Evolutionary conservation across 768 basidiomycete species (phyloP).

Genomic region (Cystofilobasidium macerans): DNA sequence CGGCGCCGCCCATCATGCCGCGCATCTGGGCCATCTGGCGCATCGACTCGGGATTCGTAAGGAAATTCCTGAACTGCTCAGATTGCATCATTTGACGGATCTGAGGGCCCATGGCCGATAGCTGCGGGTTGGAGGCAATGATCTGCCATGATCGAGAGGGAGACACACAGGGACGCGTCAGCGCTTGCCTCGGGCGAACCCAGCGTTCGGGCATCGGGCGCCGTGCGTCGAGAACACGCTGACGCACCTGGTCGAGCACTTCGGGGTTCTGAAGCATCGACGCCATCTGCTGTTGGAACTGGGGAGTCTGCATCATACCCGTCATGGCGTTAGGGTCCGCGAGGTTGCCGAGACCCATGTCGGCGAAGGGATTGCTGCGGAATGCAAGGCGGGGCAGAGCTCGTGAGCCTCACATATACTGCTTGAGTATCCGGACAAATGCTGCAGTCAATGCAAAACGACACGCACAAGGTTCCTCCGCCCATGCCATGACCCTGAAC

Average conservation of each 20-base stretch:
- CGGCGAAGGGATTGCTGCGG: constrained; percentile 72
- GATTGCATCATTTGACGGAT: constrained; percentile 24
- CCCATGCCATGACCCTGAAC: constrained; percentile 59
- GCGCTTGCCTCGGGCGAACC: too few relatives aligned
- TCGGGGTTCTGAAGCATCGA: constrained; percentile 22
- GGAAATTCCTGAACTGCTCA: constrained; percentile 18
- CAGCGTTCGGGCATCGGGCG: too few relatives aligned
- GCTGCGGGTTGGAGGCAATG: constrained; percentile 24
- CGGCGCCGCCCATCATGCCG: constrained; percentile 19
- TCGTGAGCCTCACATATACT: too few relatives aligned
- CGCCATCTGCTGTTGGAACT: constrained; percentile 74
- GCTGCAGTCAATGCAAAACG: constrained; percentile 43
- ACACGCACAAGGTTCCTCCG: constrained; percentile 26
- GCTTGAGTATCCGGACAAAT: too few relatives aligned
- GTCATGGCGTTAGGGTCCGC: constrained; percentile 93
- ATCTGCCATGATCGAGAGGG: background rate
- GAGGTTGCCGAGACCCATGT: constrained; percentile 68
- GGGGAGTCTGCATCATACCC: constrained; percentile 69
- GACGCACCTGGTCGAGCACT: constrained; percentile 22
- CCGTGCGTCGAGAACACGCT: too few relatives aligned
- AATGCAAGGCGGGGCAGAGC: background rate
- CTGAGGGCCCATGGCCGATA: constrained; percentile 21
- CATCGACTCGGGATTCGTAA: constrained; percentile 20
- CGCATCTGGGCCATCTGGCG: constrained; percentile 26
- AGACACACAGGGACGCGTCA: too few relatives aligned